Conservation (phyloP, 2,329 filamentous ascomycete genomes). For the Aspergillus viridinutans region DNA sequence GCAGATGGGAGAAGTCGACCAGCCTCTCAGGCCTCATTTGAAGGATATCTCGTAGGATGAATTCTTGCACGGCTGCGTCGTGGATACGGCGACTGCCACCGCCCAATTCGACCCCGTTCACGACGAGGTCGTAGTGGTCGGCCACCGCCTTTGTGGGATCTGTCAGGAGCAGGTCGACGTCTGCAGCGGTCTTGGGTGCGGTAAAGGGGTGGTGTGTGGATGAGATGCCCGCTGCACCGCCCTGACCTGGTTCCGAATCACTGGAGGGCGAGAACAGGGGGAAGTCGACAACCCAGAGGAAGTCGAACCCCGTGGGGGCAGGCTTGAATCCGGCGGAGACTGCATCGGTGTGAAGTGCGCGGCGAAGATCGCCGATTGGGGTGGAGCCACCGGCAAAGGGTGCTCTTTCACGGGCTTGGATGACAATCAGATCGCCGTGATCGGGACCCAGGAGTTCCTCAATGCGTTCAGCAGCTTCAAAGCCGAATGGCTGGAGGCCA, state of each 20-base stretch:
- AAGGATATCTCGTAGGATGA: slow-evolving; percentile 77
- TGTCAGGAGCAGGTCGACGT: slow-evolving; percentile 69
- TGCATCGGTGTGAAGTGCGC: slow-evolving; percentile 64
- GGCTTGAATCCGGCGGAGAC: slow-evolving; percentile 58
- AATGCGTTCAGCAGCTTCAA: slow-evolving; percentile 60
- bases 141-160: slow-evolving; percentile 70
- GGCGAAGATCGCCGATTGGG: slow-evolving; percentile 66
- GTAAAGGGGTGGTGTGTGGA: slow-evolving; percentile 97
- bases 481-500: slow-evolving; percentile 74
- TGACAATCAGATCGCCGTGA: slow-evolving; percentile 72
- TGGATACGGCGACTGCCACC: slow-evolving; percentile 93
- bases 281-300: slow-evolving; percentile 85
- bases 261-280: slow-evolving; percentile 79
- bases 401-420: slow-evolving; percentile 69
- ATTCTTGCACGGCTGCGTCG: slow-evolving; percentile 73
- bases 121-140: slow-evolving; percentile 92
- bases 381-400: slow-evolving; percentile 70
- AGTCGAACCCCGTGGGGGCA: slow-evolving; percentile 54
- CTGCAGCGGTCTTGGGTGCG: slow-evolving; percentile 66
- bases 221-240: slow-evolving; percentile 71
- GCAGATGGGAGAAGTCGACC: slow-evolving; percentile 77
- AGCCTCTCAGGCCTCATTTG: slow-evolving; percentile 69
- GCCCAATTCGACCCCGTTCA: slow-evolving; percentile 92
- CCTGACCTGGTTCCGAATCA: slow-evolving; percentile 70
- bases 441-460: slow-evolving; percentile 53